Percentiles rank a stretch among this genome's conserved stretches.
Evolutionary conservation across 257 asterid genomes (phyloP).

Genomic region (Salvia splendens): DNA sequence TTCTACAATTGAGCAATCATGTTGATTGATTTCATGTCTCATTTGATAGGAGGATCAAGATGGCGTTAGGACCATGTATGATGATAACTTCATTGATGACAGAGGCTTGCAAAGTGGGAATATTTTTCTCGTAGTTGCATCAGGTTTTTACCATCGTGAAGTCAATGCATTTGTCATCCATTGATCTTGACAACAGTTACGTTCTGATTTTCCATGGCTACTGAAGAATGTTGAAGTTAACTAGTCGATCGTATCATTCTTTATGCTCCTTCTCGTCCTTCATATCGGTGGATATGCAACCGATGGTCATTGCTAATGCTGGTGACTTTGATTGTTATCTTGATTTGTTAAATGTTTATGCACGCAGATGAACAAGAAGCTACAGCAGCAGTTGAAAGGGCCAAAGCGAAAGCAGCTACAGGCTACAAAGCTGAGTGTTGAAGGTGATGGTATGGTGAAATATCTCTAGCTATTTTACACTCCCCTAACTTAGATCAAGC

Average conservation of each 20-base stretch:
- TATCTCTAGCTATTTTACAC: constrained; percentile 52
- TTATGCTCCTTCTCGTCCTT: neutral
- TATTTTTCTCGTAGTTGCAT: neutral
- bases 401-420: constrained; percentile 83
- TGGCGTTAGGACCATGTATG: constrained; percentile 54
- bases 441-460: constrained; percentile 96
- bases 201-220: neutral
- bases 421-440: constrained; percentile 87
- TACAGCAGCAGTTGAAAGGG: constrained; percentile 85
- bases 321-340: neutral
- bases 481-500: constrained; percentile 20
- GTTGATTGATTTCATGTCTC: constrained; percentile 17
- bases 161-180: neutral
- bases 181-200: neutral
- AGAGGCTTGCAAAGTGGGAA: neutral
- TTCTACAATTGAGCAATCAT: constrained; percentile 5
- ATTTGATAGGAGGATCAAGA: constrained; percentile 60
- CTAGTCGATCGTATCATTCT: neutral
- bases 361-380: constrained; percentile 84
- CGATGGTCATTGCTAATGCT: neutral
- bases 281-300: neutral
- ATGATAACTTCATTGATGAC: constrained; percentile 76
- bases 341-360: constrained; percentile 17
- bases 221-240: neutral
- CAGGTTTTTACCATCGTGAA: neutral